Percentiles rank a stretch among this genome's conserved stretches.
phyloP scores from a whole-genome alignment of 208 protist genomes.

The Crithidia thermophila region DNA sequence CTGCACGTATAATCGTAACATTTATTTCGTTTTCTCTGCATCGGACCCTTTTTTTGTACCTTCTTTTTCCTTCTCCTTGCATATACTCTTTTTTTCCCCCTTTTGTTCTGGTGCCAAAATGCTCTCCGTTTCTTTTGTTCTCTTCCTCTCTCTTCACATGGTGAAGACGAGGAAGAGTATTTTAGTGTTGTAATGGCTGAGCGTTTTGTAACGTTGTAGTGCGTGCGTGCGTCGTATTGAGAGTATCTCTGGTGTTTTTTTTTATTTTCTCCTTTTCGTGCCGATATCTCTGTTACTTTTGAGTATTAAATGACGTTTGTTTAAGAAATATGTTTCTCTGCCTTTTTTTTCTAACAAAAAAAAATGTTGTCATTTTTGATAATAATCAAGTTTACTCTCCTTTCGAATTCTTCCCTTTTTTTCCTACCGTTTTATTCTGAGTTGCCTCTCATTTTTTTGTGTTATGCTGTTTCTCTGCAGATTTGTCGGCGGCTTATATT shows the following conservation, averaged over 20 bases:
- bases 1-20: too few species aligned
- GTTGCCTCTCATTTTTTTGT: conserved; percentile 6
- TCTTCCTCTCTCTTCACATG: not conserved
- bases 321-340: too few species aligned
- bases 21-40: not conserved
- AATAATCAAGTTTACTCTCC: not conserved
- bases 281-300: too few species aligned
- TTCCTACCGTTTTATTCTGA: conserved; percentile 12
- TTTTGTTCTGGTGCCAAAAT: not conserved
- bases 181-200: too few species aligned
- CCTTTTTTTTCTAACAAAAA: not conserved
- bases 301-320: too few species aligned
- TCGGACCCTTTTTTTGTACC: conserved; percentile 3
- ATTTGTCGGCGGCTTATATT: too few species aligned
- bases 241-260: not conserved
- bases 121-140: conserved; percentile 6
- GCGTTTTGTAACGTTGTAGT: too few species aligned
- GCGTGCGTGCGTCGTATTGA: too few species aligned
- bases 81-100: not conserved
- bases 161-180: too few species aligned
- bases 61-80: conserved; percentile 4
- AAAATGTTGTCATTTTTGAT: not conserved
- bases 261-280: not conserved
- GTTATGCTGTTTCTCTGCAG: too few species aligned
- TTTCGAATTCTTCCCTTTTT: conserved; percentile 6